Conservation (phyloP, 768 basidiomycete species). For the Dendrothele bispora region DNA sequence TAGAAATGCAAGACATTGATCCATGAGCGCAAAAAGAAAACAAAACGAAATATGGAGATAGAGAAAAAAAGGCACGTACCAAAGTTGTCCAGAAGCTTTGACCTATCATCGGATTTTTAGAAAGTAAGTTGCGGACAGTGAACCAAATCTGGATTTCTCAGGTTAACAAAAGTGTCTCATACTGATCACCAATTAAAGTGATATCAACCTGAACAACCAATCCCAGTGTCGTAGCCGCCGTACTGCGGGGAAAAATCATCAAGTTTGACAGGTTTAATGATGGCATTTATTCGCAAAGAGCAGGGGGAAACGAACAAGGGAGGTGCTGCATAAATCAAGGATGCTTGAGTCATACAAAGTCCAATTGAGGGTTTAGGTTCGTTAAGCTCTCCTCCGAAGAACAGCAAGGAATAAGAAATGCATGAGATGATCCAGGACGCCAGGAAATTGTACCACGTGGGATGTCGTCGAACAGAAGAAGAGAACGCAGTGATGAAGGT, state of each 20-base stretch:
- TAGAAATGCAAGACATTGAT: not conserved
- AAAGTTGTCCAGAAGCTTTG: slow-evolving; percentile 2
- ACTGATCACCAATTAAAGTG: not conserved
- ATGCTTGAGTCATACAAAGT: slow-evolving; percentile 23
- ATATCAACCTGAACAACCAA: slow-evolving; percentile 6
- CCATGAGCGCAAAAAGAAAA: not conserved
- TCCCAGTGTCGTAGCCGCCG: slow-evolving; percentile 3
- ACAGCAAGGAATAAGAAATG: slow-evolving; percentile 25
- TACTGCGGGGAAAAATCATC: not conserved
- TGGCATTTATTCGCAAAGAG: not conserved
- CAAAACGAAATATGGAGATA: not conserved
- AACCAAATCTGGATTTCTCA: slow-evolving; percentile 2
- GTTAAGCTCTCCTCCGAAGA: slow-evolving; percentile 19
- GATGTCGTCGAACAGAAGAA: slow-evolving; percentile 19
- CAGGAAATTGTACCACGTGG: slow-evolving; percentile 30
- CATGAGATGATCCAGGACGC: slow-evolving; percentile 29
- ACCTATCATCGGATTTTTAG: not conserved
- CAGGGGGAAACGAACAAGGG: slow-evolving; percentile 7
- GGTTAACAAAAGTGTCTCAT: too few relatives aligned
- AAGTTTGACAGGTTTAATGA: not conserved
- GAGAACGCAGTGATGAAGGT: slow-evolving; percentile 18
- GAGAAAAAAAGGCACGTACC: not conserved
- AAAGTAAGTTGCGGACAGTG: not conserved
- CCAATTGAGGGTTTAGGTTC: slow-evolving; percentile 8
- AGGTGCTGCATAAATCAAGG: slow-evolving; percentile 23